Base-by-base conservation (phyloP, 129 eudicot genomes). In the sunflower (Helianthus annuus) region DNA sequence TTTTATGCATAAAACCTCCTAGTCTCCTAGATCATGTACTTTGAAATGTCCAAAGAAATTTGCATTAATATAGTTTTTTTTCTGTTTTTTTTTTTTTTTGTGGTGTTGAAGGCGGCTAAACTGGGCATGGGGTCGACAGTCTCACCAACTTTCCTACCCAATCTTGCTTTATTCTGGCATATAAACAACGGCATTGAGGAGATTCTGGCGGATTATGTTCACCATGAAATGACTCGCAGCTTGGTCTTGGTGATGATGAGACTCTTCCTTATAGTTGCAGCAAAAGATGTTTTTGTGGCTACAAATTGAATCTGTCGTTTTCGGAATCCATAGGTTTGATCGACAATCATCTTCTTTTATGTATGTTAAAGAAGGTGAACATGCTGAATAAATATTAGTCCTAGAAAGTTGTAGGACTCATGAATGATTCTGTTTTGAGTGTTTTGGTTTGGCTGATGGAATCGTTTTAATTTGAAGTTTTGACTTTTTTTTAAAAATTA, bases 201-300 rank as follows among this genome's bases (percentile, higher is more conserved):
- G 84, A 83, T 83, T 71, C 55, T 83, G 79, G 84, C 87, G 6
- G 87, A 83, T 76, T 76, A 79, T 12, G 87, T 83, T 75, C 87
- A 83, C 78, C 87, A 83, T 12, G 81, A 83, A 71, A 83, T 83
- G 87, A 75, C 87, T 64, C 84, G 84, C 69, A 79, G 80, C 76
- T 71, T 70, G 72, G 48, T 83, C 48, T 66, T 83, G 82, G 87
- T 83, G 45, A 19, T 64, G 27, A 73, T 83, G 84, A 83, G 84
- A 67, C 76, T 83, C 76, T 79, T 83, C 79, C 81, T 83, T 52
- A 70, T 83, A 49, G 80, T 83, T 32, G 87, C 76, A 51, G 82
- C 82, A 34, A 83, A 83, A 72, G 87, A 83, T 79, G 81, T 83
- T 52, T 78, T 82, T 36, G 82, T 81, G 61, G 82, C 82, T 24